Evolutionary conservation across 169 alveolate genomes (phyloP).

Genomic region (Cryptosporidium sp.): DNA sequence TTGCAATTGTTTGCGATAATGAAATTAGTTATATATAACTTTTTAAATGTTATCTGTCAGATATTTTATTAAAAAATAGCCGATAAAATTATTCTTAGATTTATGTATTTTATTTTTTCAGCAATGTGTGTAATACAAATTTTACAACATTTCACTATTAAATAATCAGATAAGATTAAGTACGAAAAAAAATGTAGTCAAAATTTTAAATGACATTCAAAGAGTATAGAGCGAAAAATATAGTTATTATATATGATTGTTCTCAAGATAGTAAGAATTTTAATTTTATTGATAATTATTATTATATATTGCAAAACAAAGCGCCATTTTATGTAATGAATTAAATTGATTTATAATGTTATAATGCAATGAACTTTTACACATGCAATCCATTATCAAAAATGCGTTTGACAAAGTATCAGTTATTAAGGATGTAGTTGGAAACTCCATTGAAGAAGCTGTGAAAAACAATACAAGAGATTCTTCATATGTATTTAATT

Average conservation of each 20-base stretch:
- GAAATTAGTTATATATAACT: neutral
- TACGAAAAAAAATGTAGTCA: too few species aligned
- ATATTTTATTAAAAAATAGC: too few species aligned
- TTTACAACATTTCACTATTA: too few species aligned
- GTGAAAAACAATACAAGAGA: constrained; percentile 53
- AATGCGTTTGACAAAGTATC: constrained; percentile 71
- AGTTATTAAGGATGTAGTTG: constrained; percentile 65
- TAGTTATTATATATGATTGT: too few species aligned
- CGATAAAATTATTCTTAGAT: neutral
- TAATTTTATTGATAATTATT: too few species aligned
- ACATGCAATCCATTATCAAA: constrained; percentile 63
- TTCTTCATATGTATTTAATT: constrained; percentile 19
- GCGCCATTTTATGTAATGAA: neutral
- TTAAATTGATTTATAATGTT: neutral
- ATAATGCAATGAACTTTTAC: constrained; percentile 32
- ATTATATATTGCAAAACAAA: neutral
- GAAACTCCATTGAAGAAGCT: constrained; percentile 58
- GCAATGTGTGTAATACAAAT: neutral
- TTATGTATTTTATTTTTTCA: neutral
- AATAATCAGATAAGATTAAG: neutral
- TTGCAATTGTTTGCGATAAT: neutral
- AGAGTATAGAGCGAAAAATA: too few species aligned
- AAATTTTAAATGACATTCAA: neutral
- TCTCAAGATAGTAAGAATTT: too few species aligned
- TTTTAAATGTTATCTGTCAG: neutral